A percentile compares a stretch with the other conserved stretches of the same genome.
phyloP scores from a whole-genome alignment of 2,329 filamentous ascomycete species.

The Macrophomina phaseolina region DNA sequence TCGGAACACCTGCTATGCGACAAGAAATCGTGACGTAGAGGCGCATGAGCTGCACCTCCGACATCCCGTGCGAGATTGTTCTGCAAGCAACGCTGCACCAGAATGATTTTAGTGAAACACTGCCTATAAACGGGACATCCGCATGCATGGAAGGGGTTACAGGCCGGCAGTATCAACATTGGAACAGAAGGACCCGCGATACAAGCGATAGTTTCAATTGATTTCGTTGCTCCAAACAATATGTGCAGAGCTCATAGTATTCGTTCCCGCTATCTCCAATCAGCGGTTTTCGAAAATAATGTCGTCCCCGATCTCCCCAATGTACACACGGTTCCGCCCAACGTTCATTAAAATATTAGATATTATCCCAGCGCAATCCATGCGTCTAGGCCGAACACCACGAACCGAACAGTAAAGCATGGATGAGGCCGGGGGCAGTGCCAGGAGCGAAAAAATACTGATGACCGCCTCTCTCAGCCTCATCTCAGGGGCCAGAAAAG shows the following conservation, averaged over 20 bases:
- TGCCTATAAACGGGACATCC: too few relatives aligned
- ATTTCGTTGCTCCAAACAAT: slow-evolving; percentile 8
- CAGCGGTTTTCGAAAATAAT: neutral
- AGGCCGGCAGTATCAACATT: too few relatives aligned
- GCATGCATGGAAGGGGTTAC: too few relatives aligned
- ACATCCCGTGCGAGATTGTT: too few relatives aligned
- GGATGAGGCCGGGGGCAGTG: neutral
- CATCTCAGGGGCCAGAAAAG: slow-evolving; percentile 1
- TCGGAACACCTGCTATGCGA: too few relatives aligned
- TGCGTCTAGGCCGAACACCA: slow-evolving; percentile 20
- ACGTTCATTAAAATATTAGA: slow-evolving; percentile 23
- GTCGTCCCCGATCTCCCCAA: slow-evolving; percentile 2
- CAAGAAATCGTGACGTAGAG: too few relatives aligned
- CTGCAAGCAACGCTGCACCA: too few relatives aligned
- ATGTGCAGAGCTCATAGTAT: neutral
- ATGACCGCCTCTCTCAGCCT: neutral
- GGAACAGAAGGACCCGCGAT: neutral
- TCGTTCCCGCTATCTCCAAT: slow-evolving; percentile 12
- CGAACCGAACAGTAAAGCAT: slow-evolving; percentile 12
- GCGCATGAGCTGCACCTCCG: too few relatives aligned
- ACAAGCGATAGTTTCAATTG: slow-evolving; percentile 8
- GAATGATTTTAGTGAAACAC: too few relatives aligned
- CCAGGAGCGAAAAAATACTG: neutral
- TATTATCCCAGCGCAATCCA: slow-evolving; percentile 23
- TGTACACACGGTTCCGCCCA: slow-evolving; percentile 16